These are phyloP conservation scores for Suillus bovinus DNA, from an alignment of 768 basidiomycete species.

Conservation along the genomic window DNA sequence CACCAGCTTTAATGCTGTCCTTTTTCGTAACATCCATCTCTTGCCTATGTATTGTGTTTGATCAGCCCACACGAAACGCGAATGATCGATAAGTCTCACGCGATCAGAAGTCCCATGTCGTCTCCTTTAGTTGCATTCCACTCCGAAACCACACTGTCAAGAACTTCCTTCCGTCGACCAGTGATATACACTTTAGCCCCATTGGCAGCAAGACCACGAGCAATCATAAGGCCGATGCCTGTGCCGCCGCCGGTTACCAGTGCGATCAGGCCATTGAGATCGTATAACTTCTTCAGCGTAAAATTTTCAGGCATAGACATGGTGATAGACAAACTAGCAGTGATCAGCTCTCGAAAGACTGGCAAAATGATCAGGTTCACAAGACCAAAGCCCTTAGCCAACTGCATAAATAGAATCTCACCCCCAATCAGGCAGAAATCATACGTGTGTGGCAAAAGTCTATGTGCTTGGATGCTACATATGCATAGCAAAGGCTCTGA, in stretches of 20 bases:
- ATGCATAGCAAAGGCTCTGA: neutral
- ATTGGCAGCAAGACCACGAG: constrained; percentile 70
- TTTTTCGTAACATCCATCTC: constrained; percentile 74
- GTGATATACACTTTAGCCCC: constrained; percentile 84
- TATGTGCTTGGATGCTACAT: neutral
- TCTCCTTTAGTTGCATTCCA: constrained; percentile 43
- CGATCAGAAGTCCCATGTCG: constrained; percentile 50
- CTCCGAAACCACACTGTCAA: constrained; percentile 52
- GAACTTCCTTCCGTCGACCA: constrained; percentile 64
- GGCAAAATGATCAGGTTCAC: neutral
- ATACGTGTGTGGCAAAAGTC: neutral
- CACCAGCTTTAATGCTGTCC: constrained; percentile 58
- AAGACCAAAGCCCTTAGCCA: neutral
- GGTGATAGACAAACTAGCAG: neutral
- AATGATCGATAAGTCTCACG: constrained; percentile 43
- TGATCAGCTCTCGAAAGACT: neutral
- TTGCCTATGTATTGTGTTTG: constrained; percentile 39
- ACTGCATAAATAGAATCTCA: neutral
- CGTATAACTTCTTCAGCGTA: constrained; percentile 38
- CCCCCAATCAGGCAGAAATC: neutral
- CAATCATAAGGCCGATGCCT: constrained; percentile 65
- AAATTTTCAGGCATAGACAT: constrained; percentile 30
- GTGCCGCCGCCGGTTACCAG: constrained; percentile 52
- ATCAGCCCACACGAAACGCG: constrained; percentile 5
- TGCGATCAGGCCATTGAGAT: constrained; percentile 56